Base-by-base conservation (phyloP, 2,329 filamentous ascomycete genomes). In the Aspergillus sp. region DNA sequence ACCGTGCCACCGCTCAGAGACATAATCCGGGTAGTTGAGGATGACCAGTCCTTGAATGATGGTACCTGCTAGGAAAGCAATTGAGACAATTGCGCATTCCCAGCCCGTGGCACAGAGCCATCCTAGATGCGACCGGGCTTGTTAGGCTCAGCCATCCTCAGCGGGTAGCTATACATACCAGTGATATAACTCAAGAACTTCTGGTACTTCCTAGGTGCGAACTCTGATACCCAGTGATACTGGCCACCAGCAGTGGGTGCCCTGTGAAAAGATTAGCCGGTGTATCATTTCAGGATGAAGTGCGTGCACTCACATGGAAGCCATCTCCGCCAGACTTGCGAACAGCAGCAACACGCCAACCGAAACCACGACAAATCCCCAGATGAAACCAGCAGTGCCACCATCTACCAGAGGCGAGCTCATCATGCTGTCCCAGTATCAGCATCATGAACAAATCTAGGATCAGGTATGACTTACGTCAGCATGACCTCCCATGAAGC, bases 211-310 rank as follows among this genome's bases (percentile, higher is more conserved):
- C 70, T 65, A 39, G 71, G 68, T 17, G 73, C 73, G 54, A 76
- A 75, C 63, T 76, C 73, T 57, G 72, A 73, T 38, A 74, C 74
- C 76, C 76, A 78, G 61, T 77, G 74, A 48, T 77, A 77, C 57
- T 78, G 76, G 39, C 73, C 76, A 59, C 71, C 75, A 3, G 74
- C 74, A 7, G 74, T 76, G 19, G 76, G 75, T 15, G 76, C 67
- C 51, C 70, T 74, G 17, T 32, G 5, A 19, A 50, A 10, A 2
- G 17, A 17, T 30, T 0, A 50, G 9, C n/a, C 19, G 28, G 7
- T 30, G 9, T 17, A 17, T 4, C 2, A 13, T 28, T 10, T 21
- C 8, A 32, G 9, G 25, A 5, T 50, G 5, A 19, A 15, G 15
- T 15, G 47, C 15, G 7, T 50, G 47, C 47, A 50, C 47, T 50